These are phyloP conservation scores for Clausena lansium DNA, from an alignment of 345 rosid genomes.

Conservation along the genomic window DNA sequence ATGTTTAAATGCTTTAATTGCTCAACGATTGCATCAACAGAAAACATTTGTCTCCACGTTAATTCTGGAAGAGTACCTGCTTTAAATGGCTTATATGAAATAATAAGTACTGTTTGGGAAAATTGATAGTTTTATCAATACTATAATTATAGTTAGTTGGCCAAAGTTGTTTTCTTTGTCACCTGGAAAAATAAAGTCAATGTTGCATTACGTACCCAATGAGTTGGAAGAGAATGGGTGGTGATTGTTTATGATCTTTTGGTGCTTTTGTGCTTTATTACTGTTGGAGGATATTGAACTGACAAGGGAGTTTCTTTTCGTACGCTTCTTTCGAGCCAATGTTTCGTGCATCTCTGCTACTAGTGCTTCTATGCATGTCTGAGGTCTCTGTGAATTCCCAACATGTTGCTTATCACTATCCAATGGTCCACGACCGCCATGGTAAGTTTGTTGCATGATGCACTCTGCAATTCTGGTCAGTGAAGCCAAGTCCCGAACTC, in stretches of 20 bases:
- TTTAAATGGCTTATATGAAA: conserved; percentile 19
- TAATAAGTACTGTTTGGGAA: conserved; percentile 8
- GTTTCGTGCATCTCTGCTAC: conserved; percentile 32
- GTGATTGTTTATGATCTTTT: conserved; percentile 28
- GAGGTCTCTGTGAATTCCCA: conserved; percentile 21
- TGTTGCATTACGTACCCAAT: conserved; percentile 38
- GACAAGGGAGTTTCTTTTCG: conserved; percentile 34
- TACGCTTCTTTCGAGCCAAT: conserved; percentile 49
- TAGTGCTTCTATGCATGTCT: conserved; percentile 33
- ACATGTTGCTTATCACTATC: conserved; percentile 19
- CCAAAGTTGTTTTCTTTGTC: not conserved
- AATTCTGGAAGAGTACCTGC: conserved; percentile 48
- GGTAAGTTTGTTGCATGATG: conserved; percentile 16
- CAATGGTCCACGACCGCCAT: conserved; percentile 19
- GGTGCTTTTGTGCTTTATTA: conserved; percentile 32
- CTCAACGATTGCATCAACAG: conserved; percentile 45
- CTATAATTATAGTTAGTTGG: not conserved
- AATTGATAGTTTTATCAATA: not conserved
- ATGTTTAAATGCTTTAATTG: conserved; percentile 51
- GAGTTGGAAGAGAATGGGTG: conserved; percentile 26
- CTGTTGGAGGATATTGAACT: conserved; percentile 25
- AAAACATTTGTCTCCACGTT: conserved; percentile 30
- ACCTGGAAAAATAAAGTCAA: not conserved
- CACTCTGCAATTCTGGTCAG: conserved; percentile 29
- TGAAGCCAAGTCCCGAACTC: conserved; percentile 42